phyloP scores from a whole-genome alignment of 257 asterid genomes.

The Coffea canephora region DNA sequence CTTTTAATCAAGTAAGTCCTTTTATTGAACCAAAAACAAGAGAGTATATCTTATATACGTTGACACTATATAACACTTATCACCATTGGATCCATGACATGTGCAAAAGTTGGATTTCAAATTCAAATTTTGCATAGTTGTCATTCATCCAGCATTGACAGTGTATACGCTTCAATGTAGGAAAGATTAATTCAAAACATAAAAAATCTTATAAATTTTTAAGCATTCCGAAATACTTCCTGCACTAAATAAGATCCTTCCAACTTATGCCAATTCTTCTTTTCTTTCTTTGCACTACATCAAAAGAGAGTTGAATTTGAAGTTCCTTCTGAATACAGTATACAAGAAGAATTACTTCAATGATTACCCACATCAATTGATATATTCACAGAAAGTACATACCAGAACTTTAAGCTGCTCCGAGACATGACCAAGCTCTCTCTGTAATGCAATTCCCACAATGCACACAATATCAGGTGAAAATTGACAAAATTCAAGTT shows the following conservation, averaged over 20 bases:
- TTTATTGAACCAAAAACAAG: background rate
- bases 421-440: slow-evolving; percentile 63
- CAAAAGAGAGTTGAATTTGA: background rate
- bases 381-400: slow-evolving; percentile 9
- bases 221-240: background rate
- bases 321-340: background rate
- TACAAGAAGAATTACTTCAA: background rate
- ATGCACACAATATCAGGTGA: background rate
- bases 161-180: no score
- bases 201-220: background rate
- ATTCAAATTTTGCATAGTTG: no score
- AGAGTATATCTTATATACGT: no score
- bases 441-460: slow-evolving; percentile 41
- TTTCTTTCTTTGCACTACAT: background rate
- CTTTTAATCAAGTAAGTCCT: background rate
- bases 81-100: no score
- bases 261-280: background rate
- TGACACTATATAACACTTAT: no score
- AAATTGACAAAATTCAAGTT: background rate
- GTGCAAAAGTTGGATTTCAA: no score
- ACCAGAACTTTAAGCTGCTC: slow-evolving; percentile 60
- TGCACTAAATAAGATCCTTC: background rate
- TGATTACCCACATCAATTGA: background rate
- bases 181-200: no score
- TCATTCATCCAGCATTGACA: no score